These are phyloP conservation scores for Mycena polygramma DNA, from an alignment of 768 basidiomycete species.

Conservation along the genomic window DNA sequence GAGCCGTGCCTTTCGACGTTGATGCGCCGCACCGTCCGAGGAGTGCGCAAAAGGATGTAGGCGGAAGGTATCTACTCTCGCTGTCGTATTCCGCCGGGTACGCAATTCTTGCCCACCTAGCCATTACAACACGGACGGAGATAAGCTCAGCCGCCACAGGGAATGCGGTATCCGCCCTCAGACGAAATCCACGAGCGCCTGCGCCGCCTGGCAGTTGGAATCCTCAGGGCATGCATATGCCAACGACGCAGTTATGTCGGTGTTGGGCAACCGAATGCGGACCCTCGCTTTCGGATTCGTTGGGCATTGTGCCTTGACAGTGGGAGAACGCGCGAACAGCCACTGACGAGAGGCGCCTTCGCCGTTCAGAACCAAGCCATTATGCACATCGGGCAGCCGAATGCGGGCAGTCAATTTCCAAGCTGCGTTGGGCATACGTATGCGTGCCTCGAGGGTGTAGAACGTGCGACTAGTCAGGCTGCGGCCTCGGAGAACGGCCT, in stretches of 20 bases:
- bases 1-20: not conserved
- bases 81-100: not conserved
- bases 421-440: not conserved
- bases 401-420: slow-evolving; percentile 5
- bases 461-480: not conserved
- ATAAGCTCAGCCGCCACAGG: slow-evolving; percentile 6
- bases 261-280: not conserved
- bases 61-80: not conserved
- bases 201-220: not conserved
- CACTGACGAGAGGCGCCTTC: too few relatives aligned
- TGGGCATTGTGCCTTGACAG: not conserved
- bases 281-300: not conserved
- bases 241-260: not conserved
- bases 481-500: not conserved
- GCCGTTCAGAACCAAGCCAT: too few relatives aligned
- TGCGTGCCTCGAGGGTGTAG: not conserved
- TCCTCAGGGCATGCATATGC: not conserved
- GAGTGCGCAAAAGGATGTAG: slow-evolving; percentile 1
- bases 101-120: not conserved
- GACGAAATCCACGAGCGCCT: not conserved
- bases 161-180: not conserved
- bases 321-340: not conserved
- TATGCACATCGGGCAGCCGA: not conserved
- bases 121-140: slow-evolving; percentile 4
- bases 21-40: not conserved